A percentile compares a stretch with the other conserved stretches of the same genome.
These are phyloP conservation scores for Nakaseomyces glabratus DNA, from an alignment of 1,139 yeast genomes.

Conservation along the genomic window DNA sequence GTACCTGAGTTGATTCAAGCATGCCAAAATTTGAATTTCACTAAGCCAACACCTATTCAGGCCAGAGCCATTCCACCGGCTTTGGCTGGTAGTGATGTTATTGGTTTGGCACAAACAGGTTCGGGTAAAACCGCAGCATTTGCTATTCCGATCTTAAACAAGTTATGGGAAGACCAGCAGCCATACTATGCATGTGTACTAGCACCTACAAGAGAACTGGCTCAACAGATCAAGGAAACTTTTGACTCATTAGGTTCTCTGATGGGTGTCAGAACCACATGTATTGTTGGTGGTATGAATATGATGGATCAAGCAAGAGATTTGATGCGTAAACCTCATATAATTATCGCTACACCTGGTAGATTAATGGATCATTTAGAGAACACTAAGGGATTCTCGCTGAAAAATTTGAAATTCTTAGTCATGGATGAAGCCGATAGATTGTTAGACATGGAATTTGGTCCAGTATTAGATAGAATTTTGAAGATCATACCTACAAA, in stretches of 20 bases:
- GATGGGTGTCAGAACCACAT: constrained; percentile 82
- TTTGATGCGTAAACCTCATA: constrained; percentile 85
- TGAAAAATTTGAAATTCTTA: constrained; percentile 69
- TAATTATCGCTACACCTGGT: constrained; percentile 95
- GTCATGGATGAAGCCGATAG: constrained; percentile 96
- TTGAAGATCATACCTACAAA: constrained; percentile 68
- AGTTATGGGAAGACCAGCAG: constrained; percentile 78
- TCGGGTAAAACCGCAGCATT: constrained; percentile 84
- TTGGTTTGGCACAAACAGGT: constrained; percentile 78
- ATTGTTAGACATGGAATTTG: constrained; percentile 90
- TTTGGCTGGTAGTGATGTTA: constrained; percentile 71
- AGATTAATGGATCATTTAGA: constrained; percentile 92
- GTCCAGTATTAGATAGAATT: constrained; percentile 85
- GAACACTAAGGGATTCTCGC: constrained; percentile 83
- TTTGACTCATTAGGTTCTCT: constrained; percentile 86
- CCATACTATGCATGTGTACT: constrained; percentile 84
- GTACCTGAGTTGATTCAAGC: constrained; percentile 80
- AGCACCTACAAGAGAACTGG: constrained; percentile 96
- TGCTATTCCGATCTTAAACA: constrained; percentile 84
- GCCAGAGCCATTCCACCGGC: constrained; percentile 89
- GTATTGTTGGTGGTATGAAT: constrained; percentile 97
- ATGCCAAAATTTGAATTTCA: constrained; percentile 54
- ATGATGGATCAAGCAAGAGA: constrained; percentile 97
- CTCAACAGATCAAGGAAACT: constrained; percentile 90
- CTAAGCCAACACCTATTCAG: constrained; percentile 84